Conservation (phyloP, 1,284 basidiomycete species). For the Puccinia novopanici region DNA sequence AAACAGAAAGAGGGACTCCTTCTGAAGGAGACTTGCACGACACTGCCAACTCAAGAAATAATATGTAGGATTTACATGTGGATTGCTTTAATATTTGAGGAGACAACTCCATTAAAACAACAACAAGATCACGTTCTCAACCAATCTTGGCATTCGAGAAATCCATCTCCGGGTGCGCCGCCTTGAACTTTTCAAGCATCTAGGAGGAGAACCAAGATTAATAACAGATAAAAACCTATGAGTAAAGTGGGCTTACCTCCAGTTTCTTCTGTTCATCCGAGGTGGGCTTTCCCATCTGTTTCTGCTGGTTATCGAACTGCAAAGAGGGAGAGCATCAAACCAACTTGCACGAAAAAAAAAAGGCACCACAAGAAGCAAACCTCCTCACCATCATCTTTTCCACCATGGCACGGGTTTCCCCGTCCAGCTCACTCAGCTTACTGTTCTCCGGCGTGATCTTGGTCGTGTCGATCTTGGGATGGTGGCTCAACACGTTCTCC, state of each 20-base stretch:
- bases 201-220: constrained; percentile 56
- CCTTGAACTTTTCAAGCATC: constrained; percentile 85
- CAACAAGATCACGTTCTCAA: constrained; percentile 10
- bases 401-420: constrained; percentile 91
- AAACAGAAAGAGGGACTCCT: no score
- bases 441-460: constrained; percentile 96
- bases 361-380: no score
- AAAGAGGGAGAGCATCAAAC: constrained; percentile 24
- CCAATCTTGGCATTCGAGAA: constrained; percentile 62
- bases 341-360: neutral
- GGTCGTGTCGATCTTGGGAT: constrained; percentile 93
- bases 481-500: constrained; percentile 91
- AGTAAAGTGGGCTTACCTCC: constrained; percentile 63
- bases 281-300: constrained; percentile 86
- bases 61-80: no score
- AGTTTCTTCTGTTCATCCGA: constrained; percentile 59
- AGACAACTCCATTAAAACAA: no score
- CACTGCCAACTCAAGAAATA: no score
- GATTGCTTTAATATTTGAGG: no score
- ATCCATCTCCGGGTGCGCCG: constrained; percentile 86
- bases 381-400: constrained; percentile 99
- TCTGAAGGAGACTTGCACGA: no score
- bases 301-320: constrained; percentile 96
- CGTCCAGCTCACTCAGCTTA: constrained; percentile 92
- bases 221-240: neutral